phyloP scores from a whole-genome alignment of 2,329 filamentous ascomycete genomes.

The Aspergillus fischeri region DNA sequence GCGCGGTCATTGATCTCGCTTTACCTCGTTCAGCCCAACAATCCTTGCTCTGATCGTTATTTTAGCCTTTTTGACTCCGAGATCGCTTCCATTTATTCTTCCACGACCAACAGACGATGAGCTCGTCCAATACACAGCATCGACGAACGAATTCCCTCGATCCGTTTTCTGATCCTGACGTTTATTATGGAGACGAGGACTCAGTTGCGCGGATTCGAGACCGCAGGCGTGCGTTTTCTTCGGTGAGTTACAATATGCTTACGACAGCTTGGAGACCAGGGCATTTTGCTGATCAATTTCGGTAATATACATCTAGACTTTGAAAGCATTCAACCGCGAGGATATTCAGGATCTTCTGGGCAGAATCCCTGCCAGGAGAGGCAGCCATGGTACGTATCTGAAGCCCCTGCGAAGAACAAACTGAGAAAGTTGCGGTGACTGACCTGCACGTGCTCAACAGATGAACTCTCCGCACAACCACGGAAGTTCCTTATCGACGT shows the following conservation, averaged over 20 bases:
- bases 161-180: slow-evolving; percentile 54
- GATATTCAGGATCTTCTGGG: slow-evolving; percentile 34
- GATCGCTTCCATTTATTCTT: neutral
- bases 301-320: slow-evolving; percentile 20
- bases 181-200: slow-evolving; percentile 56
- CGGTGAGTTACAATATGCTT: slow-evolving; percentile 40
- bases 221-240: slow-evolving; percentile 52
- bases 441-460: slow-evolving; percentile 43
- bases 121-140: slow-evolving; percentile 37
- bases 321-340: slow-evolving; percentile 34
- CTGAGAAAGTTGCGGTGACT: slow-evolving; percentile 3
- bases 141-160: slow-evolving; percentile 45
- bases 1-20: slow-evolving; percentile 5
- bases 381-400: slow-evolving; percentile 41
- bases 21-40: slow-evolving; percentile 2
- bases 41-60: slow-evolving; percentile 5
- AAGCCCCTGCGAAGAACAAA: neutral
- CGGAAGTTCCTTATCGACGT: slow-evolving; percentile 85
- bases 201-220: slow-evolving; percentile 44
- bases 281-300: slow-evolving; percentile 11
- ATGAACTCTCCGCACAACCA: slow-evolving; percentile 65
- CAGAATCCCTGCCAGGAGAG: slow-evolving; percentile 33
- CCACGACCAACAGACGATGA: slow-evolving; percentile 29
- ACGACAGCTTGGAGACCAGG: slow-evolving; percentile 11
- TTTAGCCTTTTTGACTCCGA: slow-evolving; percentile 2